Conservation (phyloP, 768 basidiomycete species). For the Hortiboletus campestris region DNA sequence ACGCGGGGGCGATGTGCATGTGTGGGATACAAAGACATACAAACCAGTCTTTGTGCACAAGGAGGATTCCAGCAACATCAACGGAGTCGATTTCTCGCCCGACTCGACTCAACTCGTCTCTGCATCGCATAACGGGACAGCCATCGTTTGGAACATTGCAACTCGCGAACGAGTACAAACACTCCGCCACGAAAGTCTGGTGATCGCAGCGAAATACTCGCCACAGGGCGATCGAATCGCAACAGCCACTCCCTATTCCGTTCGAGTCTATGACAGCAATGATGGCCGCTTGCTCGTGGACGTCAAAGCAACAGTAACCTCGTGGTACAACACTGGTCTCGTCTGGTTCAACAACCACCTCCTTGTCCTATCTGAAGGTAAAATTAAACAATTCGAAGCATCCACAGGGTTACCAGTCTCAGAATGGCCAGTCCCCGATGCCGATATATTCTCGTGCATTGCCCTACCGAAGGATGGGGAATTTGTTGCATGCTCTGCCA, state of each 20-base stretch:
- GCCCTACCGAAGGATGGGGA: neutral
- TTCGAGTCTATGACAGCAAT: neutral
- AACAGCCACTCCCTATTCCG: neutral
- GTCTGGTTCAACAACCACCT: neutral
- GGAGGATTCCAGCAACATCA: too few relatives aligned
- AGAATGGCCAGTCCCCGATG: neutral
- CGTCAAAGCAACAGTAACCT: neutral
- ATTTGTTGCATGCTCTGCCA: neutral
- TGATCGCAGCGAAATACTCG: neutral
- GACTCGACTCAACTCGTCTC: neutral
- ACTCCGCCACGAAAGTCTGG: accelerated
- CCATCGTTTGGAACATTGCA: neutral
- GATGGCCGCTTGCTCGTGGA: neutral
- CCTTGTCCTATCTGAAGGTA: neutral
- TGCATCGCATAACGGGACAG: neutral
- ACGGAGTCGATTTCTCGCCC: conserved; percentile 3
- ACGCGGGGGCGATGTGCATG: neutral
- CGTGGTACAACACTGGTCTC: neutral
- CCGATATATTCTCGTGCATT: neutral
- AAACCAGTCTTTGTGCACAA: neutral
- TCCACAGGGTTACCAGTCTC: neutral
- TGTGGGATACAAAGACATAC: conserved; percentile 1
- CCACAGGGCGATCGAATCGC: neutral
- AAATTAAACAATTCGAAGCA: neutral
- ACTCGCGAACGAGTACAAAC: neutral